A percentile compares a stretch with the other conserved stretches of the same genome.
phyloP scores from a whole-genome alignment of 805 yeast genomes.

The Cyberlindnera euphorbiiphila region DNA sequence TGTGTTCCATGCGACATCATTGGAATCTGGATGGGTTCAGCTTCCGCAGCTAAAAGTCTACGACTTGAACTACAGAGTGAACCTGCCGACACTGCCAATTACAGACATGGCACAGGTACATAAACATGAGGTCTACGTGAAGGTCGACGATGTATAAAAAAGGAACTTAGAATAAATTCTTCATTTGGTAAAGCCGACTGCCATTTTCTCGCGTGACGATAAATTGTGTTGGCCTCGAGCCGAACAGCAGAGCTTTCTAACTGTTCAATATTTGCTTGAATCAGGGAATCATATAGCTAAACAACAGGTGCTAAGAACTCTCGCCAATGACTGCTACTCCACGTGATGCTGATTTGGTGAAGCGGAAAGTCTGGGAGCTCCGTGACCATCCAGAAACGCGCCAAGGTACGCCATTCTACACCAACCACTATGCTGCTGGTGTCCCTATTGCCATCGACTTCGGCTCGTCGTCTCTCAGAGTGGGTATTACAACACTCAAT shows the following conservation, averaged over 20 bases:
- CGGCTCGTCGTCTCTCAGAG: constrained; percentile 60
- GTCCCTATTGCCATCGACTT: constrained; percentile 87
- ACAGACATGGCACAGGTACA: constrained; percentile 28
- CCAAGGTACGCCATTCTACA: constrained; percentile 42
- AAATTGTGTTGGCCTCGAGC: too few species aligned
- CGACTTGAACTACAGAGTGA: constrained; percentile 66
- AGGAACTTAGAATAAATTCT: neutral
- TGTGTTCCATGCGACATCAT: constrained; percentile 30
- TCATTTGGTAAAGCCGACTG: too few species aligned
- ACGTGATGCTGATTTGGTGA: constrained; percentile 15
- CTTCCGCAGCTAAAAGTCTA: constrained; percentile 63
- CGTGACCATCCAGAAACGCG: constrained; percentile 19
- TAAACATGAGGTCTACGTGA: constrained; percentile 26
- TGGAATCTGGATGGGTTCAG: constrained; percentile 27
- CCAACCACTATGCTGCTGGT: constrained; percentile 41
- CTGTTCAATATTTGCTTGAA: too few species aligned
- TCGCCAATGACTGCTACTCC: constrained; percentile 21
- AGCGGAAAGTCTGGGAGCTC: constrained; percentile 23
- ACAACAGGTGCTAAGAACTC: too few species aligned
- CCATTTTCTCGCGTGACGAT: too few species aligned
- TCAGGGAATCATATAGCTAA: too few species aligned
- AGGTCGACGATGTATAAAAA: constrained; percentile 1
- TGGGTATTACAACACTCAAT: constrained; percentile 49
- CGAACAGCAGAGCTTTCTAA: too few species aligned
- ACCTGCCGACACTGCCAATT: constrained; percentile 48